These are phyloP conservation scores for Puccinellia tenuiflora DNA, from an alignment of 176 grass and related monocot genomes.

Conservation along the genomic window DNA sequence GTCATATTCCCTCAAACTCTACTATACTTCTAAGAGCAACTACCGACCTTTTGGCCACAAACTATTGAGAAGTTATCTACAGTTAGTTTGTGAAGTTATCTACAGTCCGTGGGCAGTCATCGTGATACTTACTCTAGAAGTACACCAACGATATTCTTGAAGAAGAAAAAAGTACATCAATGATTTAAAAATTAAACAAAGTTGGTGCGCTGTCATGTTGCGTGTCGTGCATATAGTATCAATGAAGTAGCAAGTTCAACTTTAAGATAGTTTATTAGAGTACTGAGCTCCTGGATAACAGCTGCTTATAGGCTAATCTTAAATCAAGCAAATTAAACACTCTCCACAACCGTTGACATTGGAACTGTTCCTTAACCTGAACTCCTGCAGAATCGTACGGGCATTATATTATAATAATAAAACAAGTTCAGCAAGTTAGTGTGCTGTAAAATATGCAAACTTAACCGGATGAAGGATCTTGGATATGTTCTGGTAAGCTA, in stretches of 20 bases:
- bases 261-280: neutral
- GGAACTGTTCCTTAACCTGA: neutral
- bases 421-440: neutral
- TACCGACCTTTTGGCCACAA: neutral
- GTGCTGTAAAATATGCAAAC: neutral
- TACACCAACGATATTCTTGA: neutral
- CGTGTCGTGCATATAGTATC: neutral
- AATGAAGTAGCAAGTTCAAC: neutral
- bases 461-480: neutral
- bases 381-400: neutral
- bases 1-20: no score
- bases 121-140: neutral
- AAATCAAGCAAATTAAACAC: neutral
- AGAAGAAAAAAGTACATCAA: neutral
- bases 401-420: neutral
- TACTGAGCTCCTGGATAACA: slow-evolving; percentile 14
- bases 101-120: no score
- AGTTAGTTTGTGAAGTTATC: neutral
- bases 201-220: neutral
- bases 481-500: neutral
- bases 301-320: neutral
- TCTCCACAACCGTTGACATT: slow-evolving; percentile 22
- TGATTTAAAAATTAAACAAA: neutral
- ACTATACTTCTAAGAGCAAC: neutral
- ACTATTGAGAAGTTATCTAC: neutral